Evolutionary conservation across 75 land plant species (phyloP).

Genomic region (Ceratopteris richardii): DNA sequence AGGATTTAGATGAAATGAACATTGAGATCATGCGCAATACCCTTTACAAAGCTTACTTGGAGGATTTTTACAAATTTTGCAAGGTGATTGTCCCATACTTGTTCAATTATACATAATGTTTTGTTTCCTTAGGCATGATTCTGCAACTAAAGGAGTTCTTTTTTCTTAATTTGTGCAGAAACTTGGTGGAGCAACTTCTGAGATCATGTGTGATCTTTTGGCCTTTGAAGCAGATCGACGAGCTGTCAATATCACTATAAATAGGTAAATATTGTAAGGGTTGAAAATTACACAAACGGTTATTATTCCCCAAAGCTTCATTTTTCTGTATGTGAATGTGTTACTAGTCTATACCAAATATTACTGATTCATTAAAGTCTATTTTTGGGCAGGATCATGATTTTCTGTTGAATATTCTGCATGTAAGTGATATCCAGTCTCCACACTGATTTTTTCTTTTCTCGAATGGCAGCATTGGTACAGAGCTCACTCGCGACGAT

Average conservation of each 20-base stretch:
- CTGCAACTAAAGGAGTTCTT: neutral
- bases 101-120: no score
- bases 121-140: neutral
- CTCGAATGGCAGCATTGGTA: constrained; percentile 99
- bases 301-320: no score
- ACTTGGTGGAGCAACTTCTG: constrained; percentile 95
- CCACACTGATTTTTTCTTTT: no score
- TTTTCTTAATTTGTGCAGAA: constrained; percentile 36
- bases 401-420: no score
- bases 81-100: constrained; percentile 47
- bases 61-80: constrained; percentile 93
- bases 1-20: constrained; percentile 99
- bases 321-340: no score
- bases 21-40: constrained; percentile 99
- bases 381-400: no score
- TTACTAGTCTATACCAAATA: no score
- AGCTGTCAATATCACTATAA: constrained; percentile 93
- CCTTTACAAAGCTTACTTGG: constrained; percentile 96
- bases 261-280: no score
- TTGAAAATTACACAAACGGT: no score
- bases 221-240: constrained; percentile 97
- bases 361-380: no score
- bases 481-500: constrained; percentile 95
- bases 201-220: constrained; percentile 93
- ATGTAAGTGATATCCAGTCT: no score